A percentile compares a stretch with the other conserved stretches of the same genome.
These are phyloP conservation scores for Craterostigma plantagineum DNA, from an alignment of 257 asterid species.

Conservation along the genomic window DNA sequence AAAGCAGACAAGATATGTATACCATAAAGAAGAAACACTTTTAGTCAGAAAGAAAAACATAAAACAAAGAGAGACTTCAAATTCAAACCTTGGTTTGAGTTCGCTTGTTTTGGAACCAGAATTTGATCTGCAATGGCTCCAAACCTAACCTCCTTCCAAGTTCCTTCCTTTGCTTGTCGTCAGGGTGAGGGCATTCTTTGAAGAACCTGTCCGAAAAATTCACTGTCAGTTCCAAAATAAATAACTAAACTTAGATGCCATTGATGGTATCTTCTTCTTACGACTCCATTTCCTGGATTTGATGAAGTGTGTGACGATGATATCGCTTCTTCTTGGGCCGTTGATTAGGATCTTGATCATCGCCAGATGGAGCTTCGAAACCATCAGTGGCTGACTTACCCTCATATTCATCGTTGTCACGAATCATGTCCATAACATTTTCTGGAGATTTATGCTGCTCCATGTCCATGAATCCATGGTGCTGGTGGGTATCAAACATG, in stretches of 20 bases:
- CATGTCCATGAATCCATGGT: conserved; percentile 23
- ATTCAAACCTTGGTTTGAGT: background rate
- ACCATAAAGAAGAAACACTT: background rate
- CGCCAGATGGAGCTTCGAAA: conserved; percentile 54
- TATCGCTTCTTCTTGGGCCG: conserved; percentile 54
- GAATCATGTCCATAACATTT: conserved; percentile 33
- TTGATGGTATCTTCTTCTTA: conserved; percentile 18
- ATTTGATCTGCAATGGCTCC: conserved; percentile 5
- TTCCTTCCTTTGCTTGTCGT: background rate
- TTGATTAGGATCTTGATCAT: conserved; percentile 48
- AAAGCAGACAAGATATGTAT: no score
- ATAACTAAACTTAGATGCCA: background rate
- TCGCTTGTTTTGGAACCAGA: conserved; percentile 6
- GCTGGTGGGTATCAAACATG: conserved; percentile 41
- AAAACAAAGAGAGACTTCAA: background rate
- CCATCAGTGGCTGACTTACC: conserved; percentile 43
- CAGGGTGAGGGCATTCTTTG: conserved; percentile 1
- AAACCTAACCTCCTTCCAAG: background rate
- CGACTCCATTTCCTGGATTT: conserved; percentile 68
- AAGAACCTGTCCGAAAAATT: background rate
- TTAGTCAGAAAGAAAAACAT: background rate
- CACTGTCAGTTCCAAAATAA: background rate
- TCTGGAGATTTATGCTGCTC: conserved; percentile 24
- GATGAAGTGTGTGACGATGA: conserved; percentile 71
- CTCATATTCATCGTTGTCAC: conserved; percentile 51